Conservation (phyloP, 2,329 filamentous ascomycete genomes). For the Hypoxylon sp. region DNA sequence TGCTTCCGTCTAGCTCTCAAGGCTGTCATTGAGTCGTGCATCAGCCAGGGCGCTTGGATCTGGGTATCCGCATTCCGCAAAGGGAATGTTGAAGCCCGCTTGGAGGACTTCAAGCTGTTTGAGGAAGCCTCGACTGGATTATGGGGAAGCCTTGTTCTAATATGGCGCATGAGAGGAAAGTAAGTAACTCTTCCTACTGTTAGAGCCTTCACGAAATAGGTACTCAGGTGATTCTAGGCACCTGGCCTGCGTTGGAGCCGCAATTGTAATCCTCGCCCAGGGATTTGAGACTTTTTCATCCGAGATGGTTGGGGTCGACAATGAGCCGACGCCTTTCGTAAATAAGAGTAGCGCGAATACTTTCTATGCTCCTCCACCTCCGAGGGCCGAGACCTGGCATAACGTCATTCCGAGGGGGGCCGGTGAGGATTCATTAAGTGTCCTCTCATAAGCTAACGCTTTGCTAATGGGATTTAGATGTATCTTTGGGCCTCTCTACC, state of each 20-base stretch:
- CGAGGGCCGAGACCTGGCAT: constrained; percentile 57
- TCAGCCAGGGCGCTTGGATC: constrained; percentile 60
- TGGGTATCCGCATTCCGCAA: constrained; percentile 58
- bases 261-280: constrained; percentile 56
- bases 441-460: constrained; percentile 7
- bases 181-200: constrained; percentile 35
- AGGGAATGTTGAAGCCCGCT: constrained; percentile 52
- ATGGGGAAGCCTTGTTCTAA: constrained; percentile 55
- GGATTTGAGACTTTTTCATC: constrained; percentile 60
- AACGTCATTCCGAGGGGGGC: constrained; percentile 51
- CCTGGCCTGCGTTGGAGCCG: constrained; percentile 58
- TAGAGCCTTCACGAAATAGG: not conserved
- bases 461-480: constrained; percentile 36
- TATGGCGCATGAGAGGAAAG: constrained; percentile 57
- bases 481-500: constrained; percentile 54
- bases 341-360: constrained; percentile 40
- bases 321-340: constrained; percentile 46
- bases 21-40: constrained; percentile 55
- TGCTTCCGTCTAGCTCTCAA: constrained; percentile 57
- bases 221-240: constrained; percentile 50
- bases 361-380: constrained; percentile 49
- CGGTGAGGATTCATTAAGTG: constrained; percentile 17
- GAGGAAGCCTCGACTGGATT: constrained; percentile 58
- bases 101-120: constrained; percentile 59
- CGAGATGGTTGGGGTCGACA: constrained; percentile 57